Base-by-base conservation (phyloP, 192 early-diverging fungal genomes). In the Umbelopsis ramanniana region DNA sequence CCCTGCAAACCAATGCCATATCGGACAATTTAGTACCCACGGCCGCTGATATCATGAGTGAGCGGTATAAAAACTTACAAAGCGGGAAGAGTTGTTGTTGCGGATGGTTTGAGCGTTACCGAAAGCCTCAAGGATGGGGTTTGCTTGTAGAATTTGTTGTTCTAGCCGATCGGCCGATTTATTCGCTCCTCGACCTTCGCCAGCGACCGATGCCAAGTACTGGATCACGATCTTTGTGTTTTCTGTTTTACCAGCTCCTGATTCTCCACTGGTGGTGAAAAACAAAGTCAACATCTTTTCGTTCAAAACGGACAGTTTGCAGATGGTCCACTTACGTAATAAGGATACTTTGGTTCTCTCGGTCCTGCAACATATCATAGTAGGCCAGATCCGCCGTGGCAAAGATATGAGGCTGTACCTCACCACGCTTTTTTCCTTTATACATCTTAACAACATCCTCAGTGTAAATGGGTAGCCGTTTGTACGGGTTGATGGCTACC, bases 151-250 rank as follows among this genome's bases (percentile, higher is more conserved):
- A 24, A 99, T 96, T 48, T 80, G 79, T 19, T 73, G 88, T 78
- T 98, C 97, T 12, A 98, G 88, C 53, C 80, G 81, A 50, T 75
- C 53, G 3, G 60, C 89, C 87, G 69, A 83, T 76, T 70, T 81
- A 10, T 66, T 47, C 6, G 40, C 29, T 38, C 26, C 17, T 66
- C 67, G 46, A 46, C 73, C 70, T 74, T 93, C 92, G 19, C 88
- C 80, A 12, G 96, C 95, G 60, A 97, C 92, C 2, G 95, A 87
- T 0, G 97, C 94, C 52, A 99, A 86, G 82, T 98, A 98, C 84
- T 98, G 97, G 72, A 99, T 98, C 43, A 98, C 95, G 68, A 96
- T 97, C 73, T 99, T 99, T 17, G 97, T 99, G 84, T 98, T 98
- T 85, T 99, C 98, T 17, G 98, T 99, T 82, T 99, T 99, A 66